Base-by-base conservation (phyloP, 116 monocot species). In the Iris pallida region DNA sequence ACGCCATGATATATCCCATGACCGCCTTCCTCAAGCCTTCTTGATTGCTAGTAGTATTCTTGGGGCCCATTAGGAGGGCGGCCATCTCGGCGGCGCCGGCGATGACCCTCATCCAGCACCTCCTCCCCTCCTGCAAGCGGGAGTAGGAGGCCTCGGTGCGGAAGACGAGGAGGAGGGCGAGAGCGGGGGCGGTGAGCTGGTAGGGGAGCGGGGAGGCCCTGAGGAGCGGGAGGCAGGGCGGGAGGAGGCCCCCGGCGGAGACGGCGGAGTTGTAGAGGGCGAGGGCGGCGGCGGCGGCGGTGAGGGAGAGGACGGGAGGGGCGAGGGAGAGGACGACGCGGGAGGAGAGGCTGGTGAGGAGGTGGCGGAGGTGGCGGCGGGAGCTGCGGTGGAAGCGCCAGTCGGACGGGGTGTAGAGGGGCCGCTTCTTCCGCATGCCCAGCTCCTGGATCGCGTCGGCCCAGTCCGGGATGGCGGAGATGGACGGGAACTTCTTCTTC, bases 61-160 rank as follows among this genome's bases (percentile, higher is more conserved):
- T 57, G 12, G 20, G 14, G 44, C 69, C 60, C 72, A 89, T 87
- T 56, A 84, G 85, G 71, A 83, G 59, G 49, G 78, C 81, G 0
- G 90, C 92, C 13, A 90, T 74, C 60, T 92, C 97, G 3, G 51
- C 65, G 1, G 83, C 70, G 40, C 73, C 85, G 0, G 77, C 80
- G 13, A 97, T 47, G 5, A 97, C 85, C 68, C 72, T 63, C 81
- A 85, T 83, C 97, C 97, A 92, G 10, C 79, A 79, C 51, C 83
- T 82, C 73, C 83, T 81, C 49, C 92, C 97, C 77, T 97, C 97
- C 63, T 77, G 78, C 47, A 85, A 97, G 78, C 92, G 89, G 54
- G 83, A 69, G 63, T 97, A 97, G 3, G 97, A 92, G 5, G 92
- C 90, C 81, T 97, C 97, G 7, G 90, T 92, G 61, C 92, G 59